Evolutionary conservation across 768 basidiomycete species (phyloP).

Genomic region (Steccherinum ochraceum): DNA sequence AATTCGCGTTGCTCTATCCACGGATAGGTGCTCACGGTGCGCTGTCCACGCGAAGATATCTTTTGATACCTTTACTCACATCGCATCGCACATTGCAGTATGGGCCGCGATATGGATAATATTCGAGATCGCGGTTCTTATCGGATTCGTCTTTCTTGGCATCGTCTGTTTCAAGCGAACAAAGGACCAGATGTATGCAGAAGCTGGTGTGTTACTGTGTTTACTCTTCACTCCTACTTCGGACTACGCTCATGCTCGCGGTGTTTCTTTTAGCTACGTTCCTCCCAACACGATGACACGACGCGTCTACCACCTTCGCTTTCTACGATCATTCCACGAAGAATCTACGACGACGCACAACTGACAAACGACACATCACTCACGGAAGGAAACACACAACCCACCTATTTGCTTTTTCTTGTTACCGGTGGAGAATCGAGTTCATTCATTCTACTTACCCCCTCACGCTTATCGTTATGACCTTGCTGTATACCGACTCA

Average conservation of each 20-base stretch:
- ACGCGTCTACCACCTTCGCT: neutral
- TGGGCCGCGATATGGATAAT: constrained; percentile 86
- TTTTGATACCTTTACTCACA: neutral
- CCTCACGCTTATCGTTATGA: neutral
- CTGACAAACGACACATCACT: too few relatives aligned
- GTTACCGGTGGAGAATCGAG: too few relatives aligned
- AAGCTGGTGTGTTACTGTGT: constrained; percentile 69
- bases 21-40: constrained; percentile 64
- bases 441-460: too few relatives aligned
- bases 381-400: neutral
- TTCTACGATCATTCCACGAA: too few relatives aligned
- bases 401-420: too few relatives aligned
- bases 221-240: constrained; percentile 1
- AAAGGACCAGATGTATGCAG: constrained; percentile 53
- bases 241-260: constrained; percentile 6
- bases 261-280: neutral
- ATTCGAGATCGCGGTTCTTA: constrained; percentile 69
- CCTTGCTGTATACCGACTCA: neutral
- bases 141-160: constrained; percentile 75
- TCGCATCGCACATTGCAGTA: constrained; percentile 33
- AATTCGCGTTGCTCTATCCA: constrained; percentile 75
- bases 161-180: constrained; percentile 77
- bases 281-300: neutral
- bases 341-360: too few relatives aligned
- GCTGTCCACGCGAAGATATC: constrained; percentile 15